phyloP scores from a whole-genome alignment of 805 yeast species.

The Debaryomyces maramus region DNA sequence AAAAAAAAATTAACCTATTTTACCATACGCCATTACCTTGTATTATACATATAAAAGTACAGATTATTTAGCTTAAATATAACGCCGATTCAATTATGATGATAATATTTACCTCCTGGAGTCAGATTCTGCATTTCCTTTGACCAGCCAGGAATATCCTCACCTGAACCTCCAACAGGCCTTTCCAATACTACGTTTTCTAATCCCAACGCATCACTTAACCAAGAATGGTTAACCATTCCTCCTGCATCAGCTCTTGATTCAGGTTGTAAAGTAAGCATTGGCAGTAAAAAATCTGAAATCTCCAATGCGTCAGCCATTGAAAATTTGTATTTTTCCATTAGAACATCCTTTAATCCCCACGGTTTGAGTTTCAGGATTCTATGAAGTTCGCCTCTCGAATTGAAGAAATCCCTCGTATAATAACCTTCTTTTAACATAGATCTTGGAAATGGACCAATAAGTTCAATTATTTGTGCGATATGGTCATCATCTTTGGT shows the following conservation, averaged over 20 bases:
- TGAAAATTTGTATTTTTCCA: constrained; percentile 79
- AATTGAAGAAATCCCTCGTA: constrained; percentile 62
- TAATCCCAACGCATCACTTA: constrained; percentile 71
- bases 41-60: no score
- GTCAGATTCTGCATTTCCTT: constrained; percentile 40
- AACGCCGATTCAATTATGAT: constrained; percentile 7
- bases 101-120: constrained; percentile 6
- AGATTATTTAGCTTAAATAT: no score
- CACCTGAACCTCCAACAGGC: constrained; percentile 76
- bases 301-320: constrained; percentile 69
- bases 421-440: constrained; percentile 60
- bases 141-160: constrained; percentile 90
- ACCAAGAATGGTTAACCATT: constrained; percentile 85
- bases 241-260: constrained; percentile 95
- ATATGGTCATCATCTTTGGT: constrained; percentile 93
- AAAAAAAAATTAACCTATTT: no score
- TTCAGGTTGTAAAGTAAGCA: constrained; percentile 79
- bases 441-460: constrained; percentile 66
- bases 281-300: constrained; percentile 76
- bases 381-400: constrained; percentile 69
- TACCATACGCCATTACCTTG: no score
- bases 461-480: constrained; percentile 87
- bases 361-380: constrained; percentile 85
- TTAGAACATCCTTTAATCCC: constrained; percentile 78
- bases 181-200: constrained; percentile 72